phyloP scores from a whole-genome alignment of 352 stramenopile genomes.

The Globisporangium cederbergense region DNA sequence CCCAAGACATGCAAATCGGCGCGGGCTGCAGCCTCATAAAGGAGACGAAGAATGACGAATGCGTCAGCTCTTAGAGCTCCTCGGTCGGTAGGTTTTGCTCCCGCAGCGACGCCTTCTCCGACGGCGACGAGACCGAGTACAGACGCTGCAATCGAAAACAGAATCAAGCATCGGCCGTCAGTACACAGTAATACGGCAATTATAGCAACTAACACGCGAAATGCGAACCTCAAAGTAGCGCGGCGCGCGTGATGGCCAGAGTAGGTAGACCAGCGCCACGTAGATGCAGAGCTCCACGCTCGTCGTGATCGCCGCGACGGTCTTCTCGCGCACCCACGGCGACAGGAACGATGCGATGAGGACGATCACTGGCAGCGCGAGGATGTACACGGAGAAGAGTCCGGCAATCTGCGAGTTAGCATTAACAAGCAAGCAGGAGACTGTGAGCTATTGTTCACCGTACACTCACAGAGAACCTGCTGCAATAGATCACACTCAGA shows the following conservation, averaged over 20 bases:
- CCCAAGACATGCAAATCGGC: conserved; percentile 1
- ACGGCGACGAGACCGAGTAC: conserved; percentile 67
- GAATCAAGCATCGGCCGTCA: not conserved
- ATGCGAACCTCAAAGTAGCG: conserved; percentile 71
- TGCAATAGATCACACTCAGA: not conserved
- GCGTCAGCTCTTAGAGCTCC: conserved; percentile 29
- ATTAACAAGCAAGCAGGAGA: not conserved
- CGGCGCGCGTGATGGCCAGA: conserved; percentile 68
- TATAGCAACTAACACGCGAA: not conserved
- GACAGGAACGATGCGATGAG: conserved; percentile 69
- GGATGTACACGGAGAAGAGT: conserved; percentile 70
- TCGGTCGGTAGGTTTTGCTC: conserved; percentile 62
- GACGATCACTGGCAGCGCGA: conserved; percentile 66
- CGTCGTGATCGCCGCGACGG: conserved; percentile 51
- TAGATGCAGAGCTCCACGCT: conserved; percentile 55
- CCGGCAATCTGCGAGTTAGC: conserved; percentile 41
- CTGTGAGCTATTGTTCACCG: not conserved
- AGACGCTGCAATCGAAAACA: conserved; percentile 33
- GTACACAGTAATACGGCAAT: not conserved
- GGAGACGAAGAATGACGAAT: not conserved
- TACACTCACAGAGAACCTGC: not conserved
- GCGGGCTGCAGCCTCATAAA: not conserved
- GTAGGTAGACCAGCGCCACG: conserved; percentile 56
- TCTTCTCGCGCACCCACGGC: conserved; percentile 77
- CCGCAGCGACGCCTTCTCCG: conserved; percentile 62